Conservation (phyloP, 2,329 filamentous ascomycete species). For the Beauveria pseudobassiana region DNA sequence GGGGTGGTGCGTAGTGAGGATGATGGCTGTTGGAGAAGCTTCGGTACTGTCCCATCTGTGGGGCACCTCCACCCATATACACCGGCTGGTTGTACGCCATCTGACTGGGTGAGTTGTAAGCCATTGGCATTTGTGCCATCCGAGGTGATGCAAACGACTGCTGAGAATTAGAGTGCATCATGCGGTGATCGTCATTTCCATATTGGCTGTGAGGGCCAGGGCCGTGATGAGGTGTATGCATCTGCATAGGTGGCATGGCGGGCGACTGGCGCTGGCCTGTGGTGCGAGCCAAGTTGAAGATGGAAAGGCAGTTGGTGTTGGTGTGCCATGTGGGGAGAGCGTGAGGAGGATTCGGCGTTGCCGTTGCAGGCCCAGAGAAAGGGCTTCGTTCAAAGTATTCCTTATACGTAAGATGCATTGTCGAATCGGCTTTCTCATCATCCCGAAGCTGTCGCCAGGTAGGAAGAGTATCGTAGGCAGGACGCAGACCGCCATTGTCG, state of each 20-base stretch:
- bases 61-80: conserved; percentile 61
- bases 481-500: conserved; percentile 74
- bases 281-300: conserved; percentile 66
- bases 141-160: conserved; percentile 84
- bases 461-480: conserved; percentile 75
- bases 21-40: conserved; percentile 57
- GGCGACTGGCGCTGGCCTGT: conserved; percentile 63
- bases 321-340: conserved; percentile 65
- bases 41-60: conserved; percentile 63
- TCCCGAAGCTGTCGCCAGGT: conserved; percentile 71
- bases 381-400: conserved; percentile 70
- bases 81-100: conserved; percentile 66
- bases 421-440: conserved; percentile 62
- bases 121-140: conserved; percentile 61
- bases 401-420: conserved; percentile 61
- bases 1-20: conserved; percentile 62
- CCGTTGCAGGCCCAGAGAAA: conserved; percentile 47
- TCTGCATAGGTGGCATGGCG: conserved; percentile 70
- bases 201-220: conserved; percentile 59
- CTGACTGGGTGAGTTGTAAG: conserved; percentile 63
- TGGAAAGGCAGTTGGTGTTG: conserved; percentile 80
- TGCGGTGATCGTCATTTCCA: conserved; percentile 76
- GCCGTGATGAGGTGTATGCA: conserved; percentile 64
- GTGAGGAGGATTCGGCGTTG: conserved; percentile 62
- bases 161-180: conserved; percentile 78